These are phyloP conservation scores for Dujonia santamariae DNA, from an alignment of 1,139 yeast genomes.

Conservation along the genomic window DNA sequence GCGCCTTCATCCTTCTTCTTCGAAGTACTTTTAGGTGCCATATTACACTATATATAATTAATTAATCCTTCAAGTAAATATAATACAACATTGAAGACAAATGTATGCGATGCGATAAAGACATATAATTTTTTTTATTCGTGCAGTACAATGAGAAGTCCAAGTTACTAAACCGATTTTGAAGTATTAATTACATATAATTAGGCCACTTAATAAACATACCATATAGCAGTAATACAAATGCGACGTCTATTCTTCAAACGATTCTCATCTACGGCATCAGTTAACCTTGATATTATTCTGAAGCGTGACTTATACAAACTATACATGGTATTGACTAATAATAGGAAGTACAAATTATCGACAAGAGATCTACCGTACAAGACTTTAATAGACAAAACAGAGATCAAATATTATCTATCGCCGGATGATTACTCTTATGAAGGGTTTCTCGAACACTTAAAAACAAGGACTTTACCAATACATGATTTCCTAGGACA, in stretches of 20 bases:
- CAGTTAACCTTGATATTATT: constrained; percentile 8
- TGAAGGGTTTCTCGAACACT: constrained; percentile 23
- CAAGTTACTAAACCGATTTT: too few relatives aligned
- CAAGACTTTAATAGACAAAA: not conserved
- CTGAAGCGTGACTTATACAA: constrained; percentile 18
- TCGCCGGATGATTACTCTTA: constrained; percentile 4
- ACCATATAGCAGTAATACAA: too few relatives aligned
- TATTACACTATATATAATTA: too few relatives aligned
- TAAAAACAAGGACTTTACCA: constrained; percentile 7
- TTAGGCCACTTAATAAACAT: too few relatives aligned
- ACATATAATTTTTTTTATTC: too few relatives aligned
- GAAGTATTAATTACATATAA: too few relatives aligned
- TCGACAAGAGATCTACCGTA: constrained; percentile 1
- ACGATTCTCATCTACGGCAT: too few relatives aligned
- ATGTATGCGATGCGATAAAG: too few relatives aligned
- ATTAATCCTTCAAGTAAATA: too few relatives aligned
- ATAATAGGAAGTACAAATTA: not conserved
- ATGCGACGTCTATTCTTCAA: too few relatives aligned
- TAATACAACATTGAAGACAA: too few relatives aligned
- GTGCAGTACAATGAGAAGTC: too few relatives aligned
- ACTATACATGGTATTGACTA: constrained; percentile 7
- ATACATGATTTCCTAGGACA: constrained; percentile 17
- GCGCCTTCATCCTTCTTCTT: constrained; percentile 23
- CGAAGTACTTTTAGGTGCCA: constrained; percentile 10
- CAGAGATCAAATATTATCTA: constrained; percentile 1